Evolutionary conservation across 2,329 filamentous ascomycete species (phyloP), one percentile per base, ranked within the genome.

Genomic region (Mycosphaerella sp.): DNA sequence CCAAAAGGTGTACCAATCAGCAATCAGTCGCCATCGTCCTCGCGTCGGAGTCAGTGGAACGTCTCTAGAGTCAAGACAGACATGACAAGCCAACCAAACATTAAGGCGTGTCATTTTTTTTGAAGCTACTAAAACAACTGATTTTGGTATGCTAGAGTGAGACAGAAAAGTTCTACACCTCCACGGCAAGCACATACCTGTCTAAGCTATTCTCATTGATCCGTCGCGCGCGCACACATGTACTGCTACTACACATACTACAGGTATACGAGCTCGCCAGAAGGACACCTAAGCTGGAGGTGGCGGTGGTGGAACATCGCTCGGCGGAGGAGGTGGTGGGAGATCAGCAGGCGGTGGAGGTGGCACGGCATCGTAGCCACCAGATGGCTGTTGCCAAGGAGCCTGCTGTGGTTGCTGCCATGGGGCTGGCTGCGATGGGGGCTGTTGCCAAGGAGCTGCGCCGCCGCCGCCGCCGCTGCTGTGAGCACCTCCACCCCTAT

Each of bases 311-410:
- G 83, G 82, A 54, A 83, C 79, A 59, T 82, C 82, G 60, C 76
- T 76, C 51, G 77, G 78, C 57, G 80, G 79, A 23, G 81, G 80
- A n/a, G 82, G 80, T 1, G 83, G 81, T 26, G 83, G 83, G 42
- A 80, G 80, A 53, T 77, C 73, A 42, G 70, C 70, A 65, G 85
- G 82, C 56, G 85, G 80, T 32, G 67, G 66, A 32, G 72, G 66
- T 55, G 77, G 73, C 54, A 76, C 62, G 3, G 62, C 59, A 49
- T 59, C 63, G 50, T 61, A 59, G 32, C 58, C 59, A 9, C 54
- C 54, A 39, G 44, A 48, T 50, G 54, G 47, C 49, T 56, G 46
- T 48, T 54, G 46, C 53, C 54, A 55, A 42, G 51, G 45, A 40
- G 44, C 49, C 47, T 60, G 54, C 50, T 57, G 51, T 46, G 50